Evolutionary conservation across 257 asterid species (phyloP).

Genomic region (Przewalskia tangutica): DNA sequence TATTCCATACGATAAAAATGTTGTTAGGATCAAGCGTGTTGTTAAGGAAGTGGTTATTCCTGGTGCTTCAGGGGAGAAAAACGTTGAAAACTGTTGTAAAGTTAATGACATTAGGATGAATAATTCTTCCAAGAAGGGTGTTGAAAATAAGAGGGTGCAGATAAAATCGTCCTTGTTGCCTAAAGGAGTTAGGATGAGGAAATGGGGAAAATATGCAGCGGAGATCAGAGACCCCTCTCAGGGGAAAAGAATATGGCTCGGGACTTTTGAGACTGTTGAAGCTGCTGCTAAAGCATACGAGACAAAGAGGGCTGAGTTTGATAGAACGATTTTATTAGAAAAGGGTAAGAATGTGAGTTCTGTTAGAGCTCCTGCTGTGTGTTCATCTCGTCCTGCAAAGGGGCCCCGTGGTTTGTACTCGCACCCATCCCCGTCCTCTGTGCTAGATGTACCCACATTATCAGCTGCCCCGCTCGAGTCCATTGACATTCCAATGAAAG

Average conservation of each 20-base stretch:
- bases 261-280: conserved; percentile 24
- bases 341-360: neutral
- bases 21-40: conserved; percentile 5
- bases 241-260: conserved; percentile 26
- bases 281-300: conserved; percentile 25
- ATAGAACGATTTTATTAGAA: neutral
- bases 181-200: conserved; percentile 28
- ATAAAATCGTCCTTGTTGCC: neutral
- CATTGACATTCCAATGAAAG: neutral
- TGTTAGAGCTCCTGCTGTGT: neutral
- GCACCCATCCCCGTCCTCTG: conserved; percentile 22
- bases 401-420: conserved; percentile 7
- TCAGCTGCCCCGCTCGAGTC: neutral
- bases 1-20: neutral
- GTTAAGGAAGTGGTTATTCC: conserved; percentile 11
- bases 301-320: conserved; percentile 18
- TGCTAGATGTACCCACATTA: conserved; percentile 10
- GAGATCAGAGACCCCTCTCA: conserved; percentile 24
- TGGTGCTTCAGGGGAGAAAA: neutral
- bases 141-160: neutral
- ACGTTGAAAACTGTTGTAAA: neutral
- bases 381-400: conserved; percentile 1
- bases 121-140: neutral
- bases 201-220: conserved; percentile 33
- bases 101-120: neutral